A percentile compares a stretch with the other conserved stretches of the same genome.
phyloP scores from a whole-genome alignment of 495 filamentous ascomycete species.

The Penicillium nucicola region DNA sequence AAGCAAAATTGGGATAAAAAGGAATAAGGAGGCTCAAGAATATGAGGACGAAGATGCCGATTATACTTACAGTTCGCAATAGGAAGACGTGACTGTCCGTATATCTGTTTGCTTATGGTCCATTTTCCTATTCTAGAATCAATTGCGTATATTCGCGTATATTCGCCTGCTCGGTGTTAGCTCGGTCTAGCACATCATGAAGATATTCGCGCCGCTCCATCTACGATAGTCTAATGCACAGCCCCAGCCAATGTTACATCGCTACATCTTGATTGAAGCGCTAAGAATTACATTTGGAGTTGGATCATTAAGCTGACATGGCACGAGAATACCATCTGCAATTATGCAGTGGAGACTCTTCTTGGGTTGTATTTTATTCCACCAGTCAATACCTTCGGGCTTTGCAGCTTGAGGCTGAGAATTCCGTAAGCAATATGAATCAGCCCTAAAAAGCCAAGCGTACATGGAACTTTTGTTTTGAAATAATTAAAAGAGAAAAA shows the following conservation, averaged over 20 bases:
- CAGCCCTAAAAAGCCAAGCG: no score
- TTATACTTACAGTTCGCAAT: no score
- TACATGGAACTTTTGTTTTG: no score
- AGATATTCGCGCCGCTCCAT: not conserved
- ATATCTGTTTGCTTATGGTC: not conserved
- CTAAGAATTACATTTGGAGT: no score
- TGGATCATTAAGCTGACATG: not conserved
- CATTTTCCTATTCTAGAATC: not conserved
- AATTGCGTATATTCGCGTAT: not conserved
- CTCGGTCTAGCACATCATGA: not conserved
- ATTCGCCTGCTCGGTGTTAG: not conserved
- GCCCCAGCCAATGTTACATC: not conserved
- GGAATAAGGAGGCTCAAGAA: not conserved
- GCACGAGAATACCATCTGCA: not conserved
- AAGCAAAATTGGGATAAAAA: conserved; percentile 1
- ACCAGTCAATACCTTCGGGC: not conserved
- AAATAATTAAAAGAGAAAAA: no score
- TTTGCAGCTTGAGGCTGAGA: not conserved
- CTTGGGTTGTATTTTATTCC: not conserved
- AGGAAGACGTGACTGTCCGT: not conserved
- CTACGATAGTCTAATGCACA: not conserved
- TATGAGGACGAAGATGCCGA: not conserved
- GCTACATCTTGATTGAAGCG: not conserved
- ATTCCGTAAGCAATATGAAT: no score
- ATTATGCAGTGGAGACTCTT: not conserved